Evolutionary conservation across 176 grass and related monocot species (phyloP), one percentile per base, ranked within the genome.

Genomic region (Typha latifolia): DNA sequence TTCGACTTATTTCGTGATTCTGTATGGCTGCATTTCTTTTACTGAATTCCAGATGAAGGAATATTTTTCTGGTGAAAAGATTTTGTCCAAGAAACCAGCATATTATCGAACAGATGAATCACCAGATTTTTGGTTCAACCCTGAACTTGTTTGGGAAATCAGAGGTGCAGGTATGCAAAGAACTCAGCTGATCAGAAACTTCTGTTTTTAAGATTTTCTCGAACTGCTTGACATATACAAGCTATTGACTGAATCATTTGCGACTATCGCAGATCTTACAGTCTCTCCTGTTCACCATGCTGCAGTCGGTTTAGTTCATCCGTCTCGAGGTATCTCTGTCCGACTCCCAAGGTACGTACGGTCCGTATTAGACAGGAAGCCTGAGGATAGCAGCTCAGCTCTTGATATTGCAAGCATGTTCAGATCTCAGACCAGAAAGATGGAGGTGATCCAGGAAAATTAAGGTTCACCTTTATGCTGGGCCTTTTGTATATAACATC

Each of bases 141-240:
- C 83, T 29, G 85, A 99, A 71, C 85, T 87, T 52, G 89, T 99
- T 66, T 99, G 94, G 94, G 89, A 93, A 71, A 87, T 99, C 55
- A 80, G 83, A 64, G 83, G 94, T 12, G 73, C 94, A 82, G 89
- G 94, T 90, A 97, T 75, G 9, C 55, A 37, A 3, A 51, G 20
- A 66, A 67, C 7, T 63, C 24, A 4, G 64, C 12, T 32, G 22
- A 13, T 59, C 27, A 13, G 34, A 52, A 61, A 61, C 50, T 26
- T 26, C 24, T 2, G 2, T 26, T 1, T 66, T 66, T 34, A 71
- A 3, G 19, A 56, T 56, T 19, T 56, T 20, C 19, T 56, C 4
- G 19, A 56, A 7, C 19, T 56, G 16, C 52, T 20, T 37, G 68
- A 32, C 32, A 67, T 32, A 5, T 62, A 12, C 19, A 53, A 18